A percentile compares a stretch with the other conserved stretches of the same genome.
Conservation (phyloP, 1,284 basidiomycete species). For the Lignosus rhinocerotis region DNA sequence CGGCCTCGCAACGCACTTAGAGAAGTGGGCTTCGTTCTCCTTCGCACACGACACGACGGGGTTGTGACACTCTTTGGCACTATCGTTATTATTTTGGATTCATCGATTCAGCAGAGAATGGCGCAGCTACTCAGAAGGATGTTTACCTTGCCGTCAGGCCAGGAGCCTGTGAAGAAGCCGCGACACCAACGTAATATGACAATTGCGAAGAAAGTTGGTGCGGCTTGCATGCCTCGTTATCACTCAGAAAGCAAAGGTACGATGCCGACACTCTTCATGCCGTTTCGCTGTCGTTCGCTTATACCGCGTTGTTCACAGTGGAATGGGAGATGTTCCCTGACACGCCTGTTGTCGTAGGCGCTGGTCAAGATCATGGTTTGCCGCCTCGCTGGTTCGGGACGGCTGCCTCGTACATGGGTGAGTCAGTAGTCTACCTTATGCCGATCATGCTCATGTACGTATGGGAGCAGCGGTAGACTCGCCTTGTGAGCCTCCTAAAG, state of each 20-base stretch:
- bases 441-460: not conserved
- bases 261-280: not conserved
- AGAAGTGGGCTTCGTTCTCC: not conserved
- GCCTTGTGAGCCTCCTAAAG: not conserved
- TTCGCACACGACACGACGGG: not conserved
- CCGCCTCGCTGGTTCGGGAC: not conserved
- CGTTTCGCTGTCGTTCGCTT: not conserved
- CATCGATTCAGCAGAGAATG: not conserved
- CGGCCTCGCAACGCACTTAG: not conserved
- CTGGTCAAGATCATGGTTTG: not conserved
- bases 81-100: not conserved
- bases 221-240: not conserved
- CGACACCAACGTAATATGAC: not conserved
- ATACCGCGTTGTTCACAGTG: not conserved
- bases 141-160: not conserved
- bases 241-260: not conserved
- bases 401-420: not conserved
- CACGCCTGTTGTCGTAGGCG: not conserved
- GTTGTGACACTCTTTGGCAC: not conserved
- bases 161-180: not conserved
- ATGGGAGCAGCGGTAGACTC: not conserved
- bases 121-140: not conserved
- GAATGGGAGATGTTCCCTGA: slow-evolving; percentile 7
- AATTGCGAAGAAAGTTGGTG: slow-evolving; percentile 1
- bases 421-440: not conserved